Percentiles rank a stretch among this genome's conserved stretches.
Conservation (phyloP, 2,329 filamentous ascomycete species). For the Harringtonia aguacate region DNA sequence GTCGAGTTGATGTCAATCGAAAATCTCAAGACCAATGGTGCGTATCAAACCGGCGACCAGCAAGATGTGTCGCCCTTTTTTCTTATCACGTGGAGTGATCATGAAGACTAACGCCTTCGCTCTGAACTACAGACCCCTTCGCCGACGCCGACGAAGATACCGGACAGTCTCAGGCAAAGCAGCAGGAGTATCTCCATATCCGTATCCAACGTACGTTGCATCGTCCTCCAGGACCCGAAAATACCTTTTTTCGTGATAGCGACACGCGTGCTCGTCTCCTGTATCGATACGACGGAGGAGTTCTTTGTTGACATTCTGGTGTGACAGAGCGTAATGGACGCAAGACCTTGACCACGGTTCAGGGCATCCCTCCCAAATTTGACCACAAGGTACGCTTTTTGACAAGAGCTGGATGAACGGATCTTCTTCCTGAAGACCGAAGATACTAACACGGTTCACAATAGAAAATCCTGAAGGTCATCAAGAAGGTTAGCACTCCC, state of each 20-base stretch:
- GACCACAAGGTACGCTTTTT: slow-evolving; percentile 58
- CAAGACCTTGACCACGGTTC: slow-evolving; percentile 99
- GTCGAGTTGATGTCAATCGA: slow-evolving; percentile 71
- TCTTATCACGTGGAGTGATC: neutral
- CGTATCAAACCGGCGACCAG: slow-evolving; percentile 24
- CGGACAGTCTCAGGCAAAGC: slow-evolving; percentile 68
- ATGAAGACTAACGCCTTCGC: neutral
- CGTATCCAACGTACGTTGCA: slow-evolving; percentile 78
- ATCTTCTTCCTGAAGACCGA: neutral
- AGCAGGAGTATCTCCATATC: slow-evolving; percentile 97
- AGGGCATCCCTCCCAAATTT: slow-evolving; percentile 97
- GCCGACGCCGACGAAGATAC: slow-evolving; percentile 99
- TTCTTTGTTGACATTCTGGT: neutral
- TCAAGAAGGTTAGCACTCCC: slow-evolving; percentile 61
- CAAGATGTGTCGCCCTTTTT: neutral
- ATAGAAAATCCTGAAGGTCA: slow-evolving; percentile 93
- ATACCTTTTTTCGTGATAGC: too few species aligned
- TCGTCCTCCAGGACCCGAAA: neutral
- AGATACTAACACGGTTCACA: neutral
- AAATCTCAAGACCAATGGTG: slow-evolving; percentile 95
- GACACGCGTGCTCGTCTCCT: neutral
- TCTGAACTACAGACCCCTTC: slow-evolving; percentile 79
- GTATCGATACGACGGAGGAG: neutral
- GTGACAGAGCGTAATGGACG: slow-evolving; percentile 95
- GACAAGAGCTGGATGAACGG: too few species aligned